phyloP scores from a whole-genome alignment of 306 rosid species.

The Albizia julibrissin region DNA sequence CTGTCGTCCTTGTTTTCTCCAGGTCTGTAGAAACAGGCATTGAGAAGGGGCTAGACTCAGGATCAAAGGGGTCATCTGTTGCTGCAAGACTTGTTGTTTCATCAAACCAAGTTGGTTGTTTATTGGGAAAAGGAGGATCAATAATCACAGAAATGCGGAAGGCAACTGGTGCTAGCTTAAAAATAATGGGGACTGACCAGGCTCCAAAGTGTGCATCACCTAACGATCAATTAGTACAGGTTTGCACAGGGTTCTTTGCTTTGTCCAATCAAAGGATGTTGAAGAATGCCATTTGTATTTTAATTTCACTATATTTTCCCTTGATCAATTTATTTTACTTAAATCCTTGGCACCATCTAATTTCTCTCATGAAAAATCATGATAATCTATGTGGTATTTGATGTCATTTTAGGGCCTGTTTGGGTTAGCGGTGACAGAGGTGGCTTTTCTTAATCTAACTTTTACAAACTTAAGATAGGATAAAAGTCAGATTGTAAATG shows the following conservation, averaged over 20 bases:
- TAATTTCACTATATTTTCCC: neutral
- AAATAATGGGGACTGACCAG: conserved; percentile 69
- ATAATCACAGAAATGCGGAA: conserved; percentile 85
- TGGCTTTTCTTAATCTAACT: too few species aligned
- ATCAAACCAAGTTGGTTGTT: conserved; percentile 89
- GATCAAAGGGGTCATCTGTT: conserved; percentile 59
- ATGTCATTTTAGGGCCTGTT: conserved; percentile 1
- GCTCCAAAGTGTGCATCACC: conserved; percentile 84
- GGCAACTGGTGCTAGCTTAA: conserved; percentile 77
- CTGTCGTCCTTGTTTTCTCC: conserved; percentile 79
- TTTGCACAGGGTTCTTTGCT: conserved; percentile 33
- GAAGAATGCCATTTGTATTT: conserved; percentile 2
- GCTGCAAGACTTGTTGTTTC: conserved; percentile 77
- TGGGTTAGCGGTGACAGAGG: too few species aligned
- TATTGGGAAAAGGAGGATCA: conserved; percentile 92
- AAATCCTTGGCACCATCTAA: conserved; percentile 5
- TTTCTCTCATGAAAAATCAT: neutral
- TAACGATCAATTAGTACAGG: conserved; percentile 84
- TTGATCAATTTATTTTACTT: conserved; percentile 6
- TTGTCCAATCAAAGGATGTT: conserved; percentile 19
- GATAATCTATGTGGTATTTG: conserved; percentile 4
- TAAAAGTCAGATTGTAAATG: too few species aligned
- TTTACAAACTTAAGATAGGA: too few species aligned
- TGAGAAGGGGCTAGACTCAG: conserved; percentile 67
- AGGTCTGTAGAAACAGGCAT: conserved; percentile 69